Evolutionary conservation across 2,329 filamentous ascomycete species (phyloP), one percentile per base, ranked within the genome.

Genomic region (Trichoderma breve): DNA sequence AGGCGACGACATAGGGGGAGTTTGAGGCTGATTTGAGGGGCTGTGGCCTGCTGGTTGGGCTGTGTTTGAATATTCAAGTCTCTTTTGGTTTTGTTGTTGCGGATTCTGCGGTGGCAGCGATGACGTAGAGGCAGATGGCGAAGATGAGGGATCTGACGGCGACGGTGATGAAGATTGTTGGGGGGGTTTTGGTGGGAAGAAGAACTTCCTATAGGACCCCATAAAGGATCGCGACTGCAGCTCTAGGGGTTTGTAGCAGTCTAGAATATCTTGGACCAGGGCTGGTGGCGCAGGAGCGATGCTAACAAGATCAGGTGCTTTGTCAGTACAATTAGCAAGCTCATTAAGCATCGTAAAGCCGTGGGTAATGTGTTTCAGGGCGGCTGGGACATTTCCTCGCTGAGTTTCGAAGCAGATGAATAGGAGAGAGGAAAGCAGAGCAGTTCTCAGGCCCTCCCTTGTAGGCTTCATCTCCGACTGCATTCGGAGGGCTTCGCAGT

Each of bases 351-450:
- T 82, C 34, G 78, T 81, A 62, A 83, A 83, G 47, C 82, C 82
- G 39, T 83, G 80, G 1, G 77, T 81, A 57, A 83, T 76, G 65
- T 84, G 82, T 70, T 83, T 82, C 4, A 84, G 78, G 5, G 82
- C 82, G 3, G 80, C 81, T 1, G 82, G 78, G 69, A 80, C 78
- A 14, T 84, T 83, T 3, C 82, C 82, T 5, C 82, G 76, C 71
- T 82, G 81, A 3, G 81, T 75, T 60, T 84, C 82, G 39, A 84
- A 84, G 70, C 82, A 83, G 51, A 84, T 81, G 53, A 84, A 84
- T 0, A 84, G 72, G 4, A 84, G 75, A 0, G 82, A 83, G 1
- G 82, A 78, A 7, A 84, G 71, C 67, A 84, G 74, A 0, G 82
- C 82, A 2, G 82, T 83, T 12, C 81, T 77, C 6, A 83, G 73